phyloP scores from a whole-genome alignment of 257 asterid species.

The Craterostigma plantagineum region DNA sequence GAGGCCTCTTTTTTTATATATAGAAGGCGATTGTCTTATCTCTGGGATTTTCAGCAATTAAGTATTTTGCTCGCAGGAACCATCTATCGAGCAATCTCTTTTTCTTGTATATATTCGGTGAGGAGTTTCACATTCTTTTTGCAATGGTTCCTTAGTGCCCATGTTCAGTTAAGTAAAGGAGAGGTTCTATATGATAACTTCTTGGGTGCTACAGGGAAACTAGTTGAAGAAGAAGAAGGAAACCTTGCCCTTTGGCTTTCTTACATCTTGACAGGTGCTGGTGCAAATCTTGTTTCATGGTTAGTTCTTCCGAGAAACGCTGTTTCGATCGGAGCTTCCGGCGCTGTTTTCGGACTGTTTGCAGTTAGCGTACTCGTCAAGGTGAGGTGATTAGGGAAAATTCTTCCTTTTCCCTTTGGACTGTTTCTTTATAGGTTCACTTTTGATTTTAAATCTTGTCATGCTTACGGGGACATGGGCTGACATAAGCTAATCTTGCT shows the following conservation, averaged over 20 bases:
- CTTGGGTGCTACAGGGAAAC: constrained; percentile 41
- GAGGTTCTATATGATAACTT: background rate
- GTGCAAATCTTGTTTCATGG: constrained; percentile 96
- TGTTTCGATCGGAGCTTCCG: constrained; percentile 94
- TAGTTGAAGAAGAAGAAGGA: constrained; percentile 98
- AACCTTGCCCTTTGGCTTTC: constrained; percentile 86
- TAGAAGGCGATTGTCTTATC: background rate
- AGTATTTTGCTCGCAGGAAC: constrained; percentile 31
- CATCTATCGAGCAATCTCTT: constrained; percentile 94
- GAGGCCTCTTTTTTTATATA: constrained; percentile 14
- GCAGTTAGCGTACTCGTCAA: constrained; percentile 91
- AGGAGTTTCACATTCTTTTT: constrained; percentile 13
- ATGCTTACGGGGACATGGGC: background rate
- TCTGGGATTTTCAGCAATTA: constrained; percentile 3
- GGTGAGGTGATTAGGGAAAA: constrained; percentile 16
- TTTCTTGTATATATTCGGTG: constrained; percentile 94
- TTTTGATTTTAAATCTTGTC: background rate
- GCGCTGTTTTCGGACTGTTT: constrained; percentile 93
- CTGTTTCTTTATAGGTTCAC: constrained; percentile 3
- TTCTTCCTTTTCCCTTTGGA: background rate
- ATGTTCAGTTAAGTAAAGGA: too few species aligned
- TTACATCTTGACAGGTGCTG: constrained; percentile 79
- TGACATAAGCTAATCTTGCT: too few species aligned
- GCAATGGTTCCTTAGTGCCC: background rate
- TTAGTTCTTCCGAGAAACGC: constrained; percentile 81